Conservation (phyloP, 257 asterid species). For the Solanum chilense region DNA sequence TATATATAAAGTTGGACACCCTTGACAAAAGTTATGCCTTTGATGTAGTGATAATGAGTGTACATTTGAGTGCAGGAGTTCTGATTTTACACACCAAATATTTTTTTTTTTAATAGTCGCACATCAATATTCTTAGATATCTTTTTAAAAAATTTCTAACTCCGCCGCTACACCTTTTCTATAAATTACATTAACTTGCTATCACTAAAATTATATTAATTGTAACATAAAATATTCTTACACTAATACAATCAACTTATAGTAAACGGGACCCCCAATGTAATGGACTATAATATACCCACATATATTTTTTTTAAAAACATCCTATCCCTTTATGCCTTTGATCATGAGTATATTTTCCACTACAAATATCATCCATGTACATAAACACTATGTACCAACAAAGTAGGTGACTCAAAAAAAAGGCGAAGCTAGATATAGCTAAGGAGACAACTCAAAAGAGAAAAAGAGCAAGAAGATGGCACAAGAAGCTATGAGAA, state of each 20-base stretch:
- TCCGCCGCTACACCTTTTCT: neutral
- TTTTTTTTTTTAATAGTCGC: neutral
- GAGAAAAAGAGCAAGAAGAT: neutral
- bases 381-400: neutral
- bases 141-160: no score
- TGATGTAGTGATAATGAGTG: neutral
- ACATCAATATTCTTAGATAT: no score
- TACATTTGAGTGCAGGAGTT: neutral
- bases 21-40: neutral
- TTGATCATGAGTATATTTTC: neutral
- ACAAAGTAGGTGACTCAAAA: neutral
- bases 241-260: neutral
- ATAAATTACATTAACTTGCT: neutral
- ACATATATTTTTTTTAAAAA: neutral
- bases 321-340: neutral
- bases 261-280: neutral
- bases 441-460: neutral
- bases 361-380: constrained; percentile 9
- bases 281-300: neutral
- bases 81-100: neutral
- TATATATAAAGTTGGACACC: neutral
- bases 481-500: constrained; percentile 33
- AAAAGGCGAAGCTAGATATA: neutral
- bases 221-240: neutral
- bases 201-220: neutral